Conservation (phyloP, 129 eudicot genomes). For the Flaveria sonorensis region DNA sequence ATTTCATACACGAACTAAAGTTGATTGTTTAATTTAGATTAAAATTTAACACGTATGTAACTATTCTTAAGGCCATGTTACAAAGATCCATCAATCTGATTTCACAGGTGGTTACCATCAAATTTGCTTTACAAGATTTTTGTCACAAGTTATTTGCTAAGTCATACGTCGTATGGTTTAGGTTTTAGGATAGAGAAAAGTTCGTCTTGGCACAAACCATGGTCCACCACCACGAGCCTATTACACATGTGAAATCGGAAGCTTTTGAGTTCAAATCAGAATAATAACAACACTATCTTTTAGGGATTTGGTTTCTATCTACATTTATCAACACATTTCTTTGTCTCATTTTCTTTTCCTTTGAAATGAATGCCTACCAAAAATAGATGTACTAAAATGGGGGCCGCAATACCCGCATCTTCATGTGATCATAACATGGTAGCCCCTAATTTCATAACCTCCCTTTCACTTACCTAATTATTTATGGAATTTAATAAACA, state of each 20-base stretch:
- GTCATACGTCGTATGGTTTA: slow-evolving; percentile 5
- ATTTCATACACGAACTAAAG: neutral
- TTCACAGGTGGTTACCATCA: slow-evolving; percentile 14
- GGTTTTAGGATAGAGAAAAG: neutral
- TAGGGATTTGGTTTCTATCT: neutral
- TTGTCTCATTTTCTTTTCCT: slow-evolving; percentile 32
- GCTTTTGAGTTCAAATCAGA: slow-evolving; percentile 6
- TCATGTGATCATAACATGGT: slow-evolving; percentile 57
- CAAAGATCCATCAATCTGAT: neutral
- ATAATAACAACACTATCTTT: slow-evolving; percentile 20
- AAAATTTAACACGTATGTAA: neutral
- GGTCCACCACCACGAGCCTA: slow-evolving; percentile 10
- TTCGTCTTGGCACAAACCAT: neutral
- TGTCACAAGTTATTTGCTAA: slow-evolving; percentile 15
- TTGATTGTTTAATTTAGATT: neutral
- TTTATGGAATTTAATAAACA: neutral
- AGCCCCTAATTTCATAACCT: slow-evolving; percentile 36
- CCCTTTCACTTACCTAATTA: slow-evolving; percentile 25
- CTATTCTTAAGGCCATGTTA: slow-evolving; percentile 7
- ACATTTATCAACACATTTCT: slow-evolving; percentile 27
- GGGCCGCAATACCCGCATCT: slow-evolving; percentile 39
- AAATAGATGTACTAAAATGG: slow-evolving; percentile 29
- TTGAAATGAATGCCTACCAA: slow-evolving; percentile 35
- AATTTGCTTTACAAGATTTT: slow-evolving; percentile 3
- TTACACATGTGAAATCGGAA: neutral